Base-by-base conservation (phyloP, 371 early-diverging fungal species). In the Apophysomyces elegans region DNA sequence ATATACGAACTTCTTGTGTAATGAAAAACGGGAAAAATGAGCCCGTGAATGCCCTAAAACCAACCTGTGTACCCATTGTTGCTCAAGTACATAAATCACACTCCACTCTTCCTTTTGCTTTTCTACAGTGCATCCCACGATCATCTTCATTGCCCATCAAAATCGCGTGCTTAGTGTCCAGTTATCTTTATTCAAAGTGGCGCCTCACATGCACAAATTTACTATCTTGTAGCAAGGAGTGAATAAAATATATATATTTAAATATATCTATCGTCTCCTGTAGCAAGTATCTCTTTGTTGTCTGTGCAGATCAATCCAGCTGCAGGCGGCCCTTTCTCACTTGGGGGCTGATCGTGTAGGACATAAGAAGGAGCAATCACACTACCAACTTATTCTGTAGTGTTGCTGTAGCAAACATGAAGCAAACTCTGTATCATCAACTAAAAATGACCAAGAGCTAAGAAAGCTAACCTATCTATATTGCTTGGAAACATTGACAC, bases 291-390 rank as follows among this genome's bases (percentile, higher is more conserved):
- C 54, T 50, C 54, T 50, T 50, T 50, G 54, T 50, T 50, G 54
- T 50, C 54, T 50, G 54, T 50, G 54, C 54, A 50, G 54, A 50
- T 50, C 54, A 50, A 50, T 50, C 54, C 54, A 50, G 54, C 54
- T 50, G 54, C 54, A 50, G 21, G 54, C 21, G 54, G 54, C 54
- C 54, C 54, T 50, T 50, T 50, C 2, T 50, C 21, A 26, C 54
- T 50, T 16, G 54, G 54, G 32, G 32, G 32, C 21, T 21, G 21
- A 50, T 50, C 54, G 54, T 50, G 54, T 50, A 26, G 21, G 21
- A 50, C 54, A 5, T 21, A 21, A 50, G 54, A 50, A 21, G 54
- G 54, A 50, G 54, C 54, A 50, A 50, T 50, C 2, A 26, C 21
- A 50, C 41, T 41, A 26, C 32, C 32, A 26, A 2, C 32, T 26